Conservation (phyloP, 176 grass and related monocot species). For the sorghum (Sorghum bicolor) region DNA sequence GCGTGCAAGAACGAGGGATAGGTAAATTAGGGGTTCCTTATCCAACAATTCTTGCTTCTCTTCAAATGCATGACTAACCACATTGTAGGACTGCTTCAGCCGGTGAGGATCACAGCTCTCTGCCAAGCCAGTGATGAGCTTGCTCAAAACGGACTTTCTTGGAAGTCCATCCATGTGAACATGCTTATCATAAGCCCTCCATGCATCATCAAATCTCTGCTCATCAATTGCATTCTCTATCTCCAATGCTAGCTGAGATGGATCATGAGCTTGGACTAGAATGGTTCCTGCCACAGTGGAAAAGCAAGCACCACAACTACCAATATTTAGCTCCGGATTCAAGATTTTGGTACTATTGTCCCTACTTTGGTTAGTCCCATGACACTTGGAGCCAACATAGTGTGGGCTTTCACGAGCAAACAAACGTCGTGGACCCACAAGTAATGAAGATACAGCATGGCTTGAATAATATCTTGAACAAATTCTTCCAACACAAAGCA, state of each 20-base stretch:
- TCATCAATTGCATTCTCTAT: slow-evolving; percentile 62
- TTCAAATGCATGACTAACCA: slow-evolving; percentile 49
- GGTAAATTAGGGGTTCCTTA: slow-evolving; percentile 72
- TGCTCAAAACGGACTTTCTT: slow-evolving; percentile 66
- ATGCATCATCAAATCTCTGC: slow-evolving; percentile 71
- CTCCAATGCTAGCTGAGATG: slow-evolving; percentile 48
- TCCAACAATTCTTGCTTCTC: slow-evolving; percentile 57
- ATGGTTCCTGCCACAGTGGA: slow-evolving; percentile 49
- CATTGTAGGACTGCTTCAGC: slow-evolving; percentile 64
- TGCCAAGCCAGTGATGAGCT: slow-evolving; percentile 66
- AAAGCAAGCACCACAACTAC: background rate
- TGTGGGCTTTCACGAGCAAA: background rate
- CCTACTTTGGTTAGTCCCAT: background rate
- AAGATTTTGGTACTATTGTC: background rate
- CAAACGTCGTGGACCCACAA: background rate
- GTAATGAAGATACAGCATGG: background rate
- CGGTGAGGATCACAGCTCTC: slow-evolving; percentile 51
- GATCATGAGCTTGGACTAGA: slow-evolving; percentile 66
- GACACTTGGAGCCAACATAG: background rate
- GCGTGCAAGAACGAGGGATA: slow-evolving; percentile 59
- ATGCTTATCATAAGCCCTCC: slow-evolving; percentile 70
- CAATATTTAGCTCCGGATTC: background rate
- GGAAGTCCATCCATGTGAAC: slow-evolving; percentile 60
- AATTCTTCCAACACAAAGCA: slow-evolving; percentile 38
- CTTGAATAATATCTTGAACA: background rate